phyloP scores from a whole-genome alignment of 2,329 filamentous ascomycete species.

The Fusarium vanettenii region DNA sequence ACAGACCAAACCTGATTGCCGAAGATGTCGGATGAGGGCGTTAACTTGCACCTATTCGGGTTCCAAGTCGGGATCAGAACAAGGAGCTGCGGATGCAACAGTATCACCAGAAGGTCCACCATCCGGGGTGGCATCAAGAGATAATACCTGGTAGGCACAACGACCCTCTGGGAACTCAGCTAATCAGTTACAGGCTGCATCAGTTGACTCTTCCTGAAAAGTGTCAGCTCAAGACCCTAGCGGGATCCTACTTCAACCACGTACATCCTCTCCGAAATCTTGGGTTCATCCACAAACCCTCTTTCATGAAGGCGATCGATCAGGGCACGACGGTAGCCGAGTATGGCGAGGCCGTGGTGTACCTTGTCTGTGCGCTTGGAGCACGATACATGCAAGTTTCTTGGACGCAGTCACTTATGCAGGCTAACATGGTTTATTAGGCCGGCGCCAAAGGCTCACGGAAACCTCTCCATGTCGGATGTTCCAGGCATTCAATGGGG shows the following conservation, averaged over 20 bases:
- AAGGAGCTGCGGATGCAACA: background rate
- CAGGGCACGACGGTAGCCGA: background rate
- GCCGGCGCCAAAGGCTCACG: background rate
- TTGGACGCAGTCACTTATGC: too few species aligned
- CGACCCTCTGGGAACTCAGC: background rate
- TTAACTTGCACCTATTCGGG: background rate
- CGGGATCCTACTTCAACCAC: background rate
- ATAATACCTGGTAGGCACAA: background rate
- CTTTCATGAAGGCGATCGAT: background rate
- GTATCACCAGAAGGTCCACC: background rate
- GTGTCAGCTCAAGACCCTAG: background rate
- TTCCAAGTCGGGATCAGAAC: background rate
- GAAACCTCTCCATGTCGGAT: background rate
- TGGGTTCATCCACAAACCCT: constrained; percentile 1
- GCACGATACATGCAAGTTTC: background rate
- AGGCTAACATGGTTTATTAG: background rate
- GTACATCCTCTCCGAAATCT: constrained; percentile 1
- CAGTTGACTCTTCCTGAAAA: background rate
- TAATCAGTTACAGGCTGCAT: background rate
- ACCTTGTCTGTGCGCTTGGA: background rate
- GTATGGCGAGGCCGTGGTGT: background rate
- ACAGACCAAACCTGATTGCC: background rate
- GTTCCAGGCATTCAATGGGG: background rate
- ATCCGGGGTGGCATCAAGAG: background rate
- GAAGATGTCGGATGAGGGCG: background rate